Conservation (phyloP, 2,329 filamentous ascomycete species). For the Zasmidium cellare region DNA sequence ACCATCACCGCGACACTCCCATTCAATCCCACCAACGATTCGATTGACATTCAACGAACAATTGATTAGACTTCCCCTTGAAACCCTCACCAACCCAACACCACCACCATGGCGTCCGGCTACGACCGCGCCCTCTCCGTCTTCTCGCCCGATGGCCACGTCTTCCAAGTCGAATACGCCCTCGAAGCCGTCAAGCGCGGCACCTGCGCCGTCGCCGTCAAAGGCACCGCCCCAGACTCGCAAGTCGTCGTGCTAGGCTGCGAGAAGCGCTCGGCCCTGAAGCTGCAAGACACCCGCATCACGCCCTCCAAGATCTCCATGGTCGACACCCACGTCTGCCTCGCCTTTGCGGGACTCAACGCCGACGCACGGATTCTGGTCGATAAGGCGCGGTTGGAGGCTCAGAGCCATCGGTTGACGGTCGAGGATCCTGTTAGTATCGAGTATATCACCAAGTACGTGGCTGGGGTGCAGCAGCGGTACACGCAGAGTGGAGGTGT, state of each 20-base stretch:
- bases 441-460: conserved; percentile 99
- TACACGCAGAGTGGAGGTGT: conserved; percentile 99
- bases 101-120: conserved; percentile 74
- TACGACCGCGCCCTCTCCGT: conserved; percentile 99
- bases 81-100: background rate
- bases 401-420: conserved; percentile 93
- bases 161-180: conserved; percentile 99
- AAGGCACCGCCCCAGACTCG: conserved; percentile 67
- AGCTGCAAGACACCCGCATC: conserved; percentile 98
- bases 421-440: conserved; percentile 97
- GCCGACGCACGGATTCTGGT: conserved; percentile 97
- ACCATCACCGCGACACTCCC: background rate
- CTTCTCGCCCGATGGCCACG: conserved; percentile 98
- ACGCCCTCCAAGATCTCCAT: conserved; percentile 98
- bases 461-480: conserved; percentile 95
- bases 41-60: conserved; percentile 1
- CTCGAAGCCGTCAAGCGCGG: conserved; percentile 98
- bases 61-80: background rate
- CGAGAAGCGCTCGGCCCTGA: conserved; percentile 98
- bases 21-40: background rate
- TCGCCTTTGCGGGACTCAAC: conserved; percentile 95
- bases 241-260: conserved; percentile 89
- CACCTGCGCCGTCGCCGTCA: conserved; percentile 98
- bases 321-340: conserved; percentile 91
- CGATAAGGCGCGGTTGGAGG: conserved; percentile 96